Conservation (phyloP, 116 monocot genomes). For the Trichopus zeylanicus region DNA sequence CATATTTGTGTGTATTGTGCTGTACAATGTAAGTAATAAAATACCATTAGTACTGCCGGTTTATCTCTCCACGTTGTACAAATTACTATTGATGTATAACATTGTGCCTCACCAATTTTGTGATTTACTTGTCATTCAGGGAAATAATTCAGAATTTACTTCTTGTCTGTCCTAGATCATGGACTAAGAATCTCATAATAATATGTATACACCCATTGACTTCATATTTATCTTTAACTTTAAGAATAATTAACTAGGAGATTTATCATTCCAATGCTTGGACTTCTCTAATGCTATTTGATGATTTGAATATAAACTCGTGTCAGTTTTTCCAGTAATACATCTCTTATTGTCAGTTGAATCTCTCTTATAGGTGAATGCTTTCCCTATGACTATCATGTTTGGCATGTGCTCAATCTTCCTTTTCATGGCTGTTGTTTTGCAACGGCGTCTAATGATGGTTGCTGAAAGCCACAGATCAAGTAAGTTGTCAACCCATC, state of each 20-base stretch:
- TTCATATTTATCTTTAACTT: no score
- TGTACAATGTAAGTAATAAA: conserved; percentile 80
- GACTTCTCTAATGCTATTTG: neutral
- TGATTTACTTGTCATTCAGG: no score
- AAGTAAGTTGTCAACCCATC: conserved; percentile 39
- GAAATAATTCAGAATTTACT: no score
- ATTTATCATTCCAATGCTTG: no score
- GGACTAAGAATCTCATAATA: no score
- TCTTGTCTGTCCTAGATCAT: no score
- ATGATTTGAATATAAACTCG: neutral
- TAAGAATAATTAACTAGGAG: no score
- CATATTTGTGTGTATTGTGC: conserved; percentile 89
- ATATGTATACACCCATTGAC: no score
- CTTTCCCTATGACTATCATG: conserved; percentile 92
- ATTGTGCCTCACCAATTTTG: neutral
- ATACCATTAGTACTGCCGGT: no score
- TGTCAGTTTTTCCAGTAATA: neutral
- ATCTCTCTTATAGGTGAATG: conserved; percentile 62
- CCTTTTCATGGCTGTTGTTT: conserved; percentile 87
- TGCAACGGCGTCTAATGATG: conserved; percentile 90
- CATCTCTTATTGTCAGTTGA: neutral
- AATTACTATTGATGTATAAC: neutral
- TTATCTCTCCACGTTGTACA: neutral
- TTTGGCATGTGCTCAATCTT: conserved; percentile 99
- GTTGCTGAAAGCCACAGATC: conserved; percentile 62